Conservation (phyloP, 306 rosid species). For the Vigna reflexopilosa region DNA sequence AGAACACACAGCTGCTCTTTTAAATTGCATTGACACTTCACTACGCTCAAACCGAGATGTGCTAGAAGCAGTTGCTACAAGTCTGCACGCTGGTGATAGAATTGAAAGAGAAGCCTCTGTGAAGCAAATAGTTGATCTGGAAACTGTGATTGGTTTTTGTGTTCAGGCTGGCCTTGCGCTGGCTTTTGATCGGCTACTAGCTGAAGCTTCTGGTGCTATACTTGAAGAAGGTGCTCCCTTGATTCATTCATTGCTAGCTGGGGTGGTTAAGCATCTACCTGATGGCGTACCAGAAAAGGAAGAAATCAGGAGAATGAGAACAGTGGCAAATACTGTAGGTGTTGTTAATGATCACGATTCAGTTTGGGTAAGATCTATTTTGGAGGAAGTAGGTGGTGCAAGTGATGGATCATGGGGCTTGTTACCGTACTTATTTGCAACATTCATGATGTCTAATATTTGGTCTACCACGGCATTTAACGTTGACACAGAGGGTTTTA, state of each 20-base stretch:
- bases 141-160: conserved; percentile 88
- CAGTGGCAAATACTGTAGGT: conserved; percentile 84
- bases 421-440: conserved; percentile 90
- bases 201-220: conserved; percentile 91
- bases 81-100: conserved; percentile 92
- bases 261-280: conserved; percentile 83
- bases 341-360: conserved; percentile 81
- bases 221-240: conserved; percentile 92
- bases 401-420: conserved; percentile 97
- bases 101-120: conserved; percentile 85
- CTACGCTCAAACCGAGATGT: conserved; percentile 88
- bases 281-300: conserved; percentile 85
- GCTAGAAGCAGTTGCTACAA: conserved; percentile 81
- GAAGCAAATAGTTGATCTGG: conserved; percentile 89
- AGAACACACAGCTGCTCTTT: conserved; percentile 98
- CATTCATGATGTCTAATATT: conserved; percentile 91
- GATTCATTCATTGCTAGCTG: conserved; percentile 79
- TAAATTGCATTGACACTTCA: conserved; percentile 94
- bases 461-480: conserved; percentile 96
- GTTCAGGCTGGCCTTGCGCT: conserved; percentile 90
- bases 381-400: conserved; percentile 95
- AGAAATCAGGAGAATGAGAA: conserved; percentile 78
- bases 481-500: conserved; percentile 94
- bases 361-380: conserved; percentile 89
- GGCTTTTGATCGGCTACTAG: conserved; percentile 82